Conservation (phyloP, 306 rosid species). For the Cucurbita pepo region DNA sequence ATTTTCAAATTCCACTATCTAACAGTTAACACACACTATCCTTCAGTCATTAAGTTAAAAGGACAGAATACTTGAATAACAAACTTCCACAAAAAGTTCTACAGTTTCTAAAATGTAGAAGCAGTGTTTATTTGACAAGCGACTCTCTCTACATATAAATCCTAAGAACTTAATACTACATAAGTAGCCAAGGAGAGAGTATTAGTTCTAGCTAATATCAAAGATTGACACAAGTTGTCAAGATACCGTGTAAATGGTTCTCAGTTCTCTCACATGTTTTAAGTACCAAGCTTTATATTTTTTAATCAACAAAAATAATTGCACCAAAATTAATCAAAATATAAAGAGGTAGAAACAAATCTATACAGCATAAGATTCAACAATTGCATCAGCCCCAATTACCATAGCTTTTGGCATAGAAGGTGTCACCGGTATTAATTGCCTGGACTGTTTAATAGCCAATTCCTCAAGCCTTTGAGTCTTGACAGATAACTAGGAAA, state of each 20-base stretch:
- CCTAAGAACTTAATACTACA: background rate
- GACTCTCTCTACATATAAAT: background rate
- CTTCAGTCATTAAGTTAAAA: background rate
- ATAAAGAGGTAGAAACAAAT: background rate
- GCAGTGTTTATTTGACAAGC: background rate
- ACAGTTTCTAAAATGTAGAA: background rate
- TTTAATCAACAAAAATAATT: background rate
- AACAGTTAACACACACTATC: background rate
- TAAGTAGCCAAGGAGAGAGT: background rate
- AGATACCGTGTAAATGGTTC: background rate
- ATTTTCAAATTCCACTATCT: background rate
- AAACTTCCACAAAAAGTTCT: background rate
- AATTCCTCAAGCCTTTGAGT: constrained; percentile 97
- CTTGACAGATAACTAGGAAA: constrained; percentile 44
- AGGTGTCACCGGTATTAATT: constrained; percentile 88
- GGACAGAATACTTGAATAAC: background rate
- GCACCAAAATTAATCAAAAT: background rate
- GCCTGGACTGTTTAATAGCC: constrained; percentile 94
- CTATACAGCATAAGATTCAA: constrained; percentile 2
- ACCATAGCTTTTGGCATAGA: constrained; percentile 78
- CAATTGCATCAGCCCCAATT: constrained; percentile 17
- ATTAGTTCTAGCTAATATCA: background rate
- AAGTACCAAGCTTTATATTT: background rate
- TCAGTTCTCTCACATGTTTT: background rate
- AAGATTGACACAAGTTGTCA: background rate